Conservation (phyloP, 208 protist genomes). For the Acanthamoeba sp. region DNA sequence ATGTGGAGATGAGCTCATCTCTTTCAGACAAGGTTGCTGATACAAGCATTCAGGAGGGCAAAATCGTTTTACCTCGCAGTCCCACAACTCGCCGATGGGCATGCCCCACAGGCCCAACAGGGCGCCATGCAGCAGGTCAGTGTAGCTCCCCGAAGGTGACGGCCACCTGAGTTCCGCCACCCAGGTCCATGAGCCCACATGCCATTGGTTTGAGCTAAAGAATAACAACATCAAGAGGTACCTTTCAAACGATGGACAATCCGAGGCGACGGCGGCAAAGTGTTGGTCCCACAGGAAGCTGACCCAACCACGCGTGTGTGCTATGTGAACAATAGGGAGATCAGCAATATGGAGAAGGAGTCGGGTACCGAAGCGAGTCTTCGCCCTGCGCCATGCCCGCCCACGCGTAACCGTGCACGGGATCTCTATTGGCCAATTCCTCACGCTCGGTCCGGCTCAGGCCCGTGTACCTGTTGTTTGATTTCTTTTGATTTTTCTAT, state of each 20-base stretch:
- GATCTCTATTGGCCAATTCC: neutral
- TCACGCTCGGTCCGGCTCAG: neutral
- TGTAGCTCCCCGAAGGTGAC: neutral
- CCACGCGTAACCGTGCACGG: neutral
- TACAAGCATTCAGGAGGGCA: no score
- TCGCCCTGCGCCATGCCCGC: neutral
- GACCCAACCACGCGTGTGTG: no score
- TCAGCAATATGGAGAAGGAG: no score
- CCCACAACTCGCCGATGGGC: neutral
- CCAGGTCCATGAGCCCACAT: no score
- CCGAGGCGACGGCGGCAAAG: neutral
- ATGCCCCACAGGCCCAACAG: neutral
- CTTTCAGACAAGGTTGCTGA: no score
- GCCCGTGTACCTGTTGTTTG: no score
- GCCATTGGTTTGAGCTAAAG: no score
- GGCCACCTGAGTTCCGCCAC: neutral
- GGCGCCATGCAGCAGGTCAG: neutral
- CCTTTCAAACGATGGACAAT: neutral
- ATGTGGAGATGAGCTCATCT: neutral
- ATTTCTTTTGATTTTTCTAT: no score
- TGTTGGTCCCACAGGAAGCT: neutral
- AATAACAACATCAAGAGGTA: neutral
- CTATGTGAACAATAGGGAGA: no score
- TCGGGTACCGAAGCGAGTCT: neutral
- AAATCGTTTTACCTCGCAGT: conserved; percentile 21